phyloP scores from a whole-genome alignment of 768 basidiomycete genomes.

The Rhodotorula kratochvilovae region DNA sequence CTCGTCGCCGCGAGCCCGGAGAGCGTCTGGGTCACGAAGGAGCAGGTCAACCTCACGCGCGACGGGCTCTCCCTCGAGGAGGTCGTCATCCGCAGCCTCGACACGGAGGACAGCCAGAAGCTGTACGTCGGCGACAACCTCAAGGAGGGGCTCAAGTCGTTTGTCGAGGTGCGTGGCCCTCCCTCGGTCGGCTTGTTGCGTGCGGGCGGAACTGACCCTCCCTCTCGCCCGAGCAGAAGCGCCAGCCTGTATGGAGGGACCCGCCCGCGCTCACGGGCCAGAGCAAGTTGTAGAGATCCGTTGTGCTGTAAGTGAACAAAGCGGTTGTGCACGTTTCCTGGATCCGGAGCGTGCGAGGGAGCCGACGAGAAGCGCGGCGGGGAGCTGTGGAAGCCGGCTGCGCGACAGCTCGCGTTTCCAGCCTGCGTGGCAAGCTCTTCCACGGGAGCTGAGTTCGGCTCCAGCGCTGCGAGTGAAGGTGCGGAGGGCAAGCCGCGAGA shows the following conservation, averaged over 20 bases:
- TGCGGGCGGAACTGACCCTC: neutral
- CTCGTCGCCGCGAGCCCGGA: constrained; percentile 70
- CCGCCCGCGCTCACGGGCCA: constrained; percentile 36
- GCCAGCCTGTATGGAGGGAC: constrained; percentile 57
- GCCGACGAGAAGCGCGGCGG: no score
- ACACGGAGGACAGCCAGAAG: constrained; percentile 1
- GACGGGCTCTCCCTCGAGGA: constrained; percentile 57
- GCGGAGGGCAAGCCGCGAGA: no score
- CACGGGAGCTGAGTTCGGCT: no score
- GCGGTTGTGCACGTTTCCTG: no score
- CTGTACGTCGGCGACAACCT: constrained; percentile 65
- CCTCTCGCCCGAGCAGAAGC: constrained; percentile 48
- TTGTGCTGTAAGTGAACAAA: neutral
- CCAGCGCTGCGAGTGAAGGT: no score
- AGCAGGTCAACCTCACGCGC: constrained; percentile 58
- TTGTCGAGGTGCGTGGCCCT: constrained; percentile 1
- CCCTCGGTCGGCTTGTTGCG: neutral
- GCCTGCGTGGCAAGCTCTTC: no score
- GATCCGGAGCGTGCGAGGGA: no score
- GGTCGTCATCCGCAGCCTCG: constrained; percentile 53
- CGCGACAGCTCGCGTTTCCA: no score
- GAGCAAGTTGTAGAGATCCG: neutral
- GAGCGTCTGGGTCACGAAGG: constrained; percentile 69
- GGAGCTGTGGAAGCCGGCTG: no score
- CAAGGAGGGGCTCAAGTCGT: constrained; percentile 53